phyloP scores from a whole-genome alignment of 2,329 filamentous ascomycete species.

The Fusarium algeriense region DNA sequence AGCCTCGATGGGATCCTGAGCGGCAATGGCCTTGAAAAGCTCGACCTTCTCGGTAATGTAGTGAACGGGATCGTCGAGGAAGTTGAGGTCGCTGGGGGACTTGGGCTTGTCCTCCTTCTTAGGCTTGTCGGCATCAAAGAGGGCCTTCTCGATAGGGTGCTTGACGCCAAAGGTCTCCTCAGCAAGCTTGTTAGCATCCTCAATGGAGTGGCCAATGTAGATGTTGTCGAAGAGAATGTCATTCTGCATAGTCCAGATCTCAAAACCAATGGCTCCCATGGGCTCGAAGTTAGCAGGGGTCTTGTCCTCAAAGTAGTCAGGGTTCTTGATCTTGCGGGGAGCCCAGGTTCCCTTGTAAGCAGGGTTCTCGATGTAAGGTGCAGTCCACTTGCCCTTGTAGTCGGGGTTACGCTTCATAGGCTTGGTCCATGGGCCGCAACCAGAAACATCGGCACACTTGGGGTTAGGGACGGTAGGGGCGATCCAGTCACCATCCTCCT shows the following conservation, averaged over 20 bases:
- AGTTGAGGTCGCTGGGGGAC: conserved; percentile 82
- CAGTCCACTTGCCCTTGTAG: conserved; percentile 99
- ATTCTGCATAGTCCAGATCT: conserved; percentile 99
- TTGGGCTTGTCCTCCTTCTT: conserved; percentile 74
- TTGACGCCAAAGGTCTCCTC: conserved; percentile 93
- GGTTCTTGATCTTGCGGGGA: conserved; percentile 97
- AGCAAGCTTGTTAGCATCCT: conserved; percentile 90
- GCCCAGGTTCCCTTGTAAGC: conserved; percentile 97
- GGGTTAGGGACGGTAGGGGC: conserved; percentile 92
- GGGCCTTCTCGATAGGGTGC: conserved; percentile 82
- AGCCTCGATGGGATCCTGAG: conserved; percentile 85
- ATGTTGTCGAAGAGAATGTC: conserved; percentile 99
- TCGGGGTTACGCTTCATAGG: conserved; percentile 94
- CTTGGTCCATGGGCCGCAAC: conserved; percentile 92
- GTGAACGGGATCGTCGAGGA: conserved; percentile 88
- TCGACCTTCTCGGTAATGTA: conserved; percentile 95
- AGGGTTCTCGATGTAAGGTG: conserved; percentile 95
- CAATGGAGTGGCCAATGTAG: conserved; percentile 97
- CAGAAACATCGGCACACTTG: conserved; percentile 93
- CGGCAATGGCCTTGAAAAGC: conserved; percentile 86
- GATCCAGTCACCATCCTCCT: conserved; percentile 99
- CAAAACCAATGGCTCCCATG: conserved; percentile 97
- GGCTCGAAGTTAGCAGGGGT: conserved; percentile 96
- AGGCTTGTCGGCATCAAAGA: conserved; percentile 83
- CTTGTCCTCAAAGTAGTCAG: conserved; percentile 97